These are phyloP conservation scores for Cardamine resedifolia DNA, from an alignment of 345 rosid species.

Conservation along the genomic window DNA sequence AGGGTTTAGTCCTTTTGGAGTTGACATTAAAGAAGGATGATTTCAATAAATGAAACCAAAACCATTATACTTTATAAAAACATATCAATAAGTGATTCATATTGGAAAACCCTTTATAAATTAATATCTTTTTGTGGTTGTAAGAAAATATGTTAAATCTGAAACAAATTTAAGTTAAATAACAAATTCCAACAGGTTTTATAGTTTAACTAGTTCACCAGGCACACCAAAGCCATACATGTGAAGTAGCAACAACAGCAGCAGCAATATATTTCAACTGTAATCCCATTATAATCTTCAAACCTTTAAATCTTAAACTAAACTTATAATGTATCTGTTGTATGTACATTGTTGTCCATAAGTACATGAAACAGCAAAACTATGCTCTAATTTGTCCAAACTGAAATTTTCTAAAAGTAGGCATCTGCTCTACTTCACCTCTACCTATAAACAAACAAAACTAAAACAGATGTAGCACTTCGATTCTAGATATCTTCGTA, in stretches of 20 bases:
- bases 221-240: conserved; percentile 1
- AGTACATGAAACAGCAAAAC: conserved; percentile 25
- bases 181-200: conserved; percentile 17
- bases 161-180: conserved; percentile 15
- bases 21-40: not conserved
- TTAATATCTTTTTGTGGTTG: not conserved
- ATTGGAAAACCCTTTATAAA: not conserved
- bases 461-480: conserved; percentile 10
- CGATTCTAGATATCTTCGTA: not conserved
- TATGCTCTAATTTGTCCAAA: conserved; percentile 15
- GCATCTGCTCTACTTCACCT: conserved; percentile 21
- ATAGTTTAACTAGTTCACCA: conserved; percentile 18
- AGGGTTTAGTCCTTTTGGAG: not conserved
- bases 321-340: conserved; percentile 3
- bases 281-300: conserved; percentile 1
- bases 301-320: conserved; percentile 18
- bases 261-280: conserved; percentile 9
- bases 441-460: conserved; percentile 22
- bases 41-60: not conserved
- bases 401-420: conserved; percentile 23
- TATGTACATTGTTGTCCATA: conserved; percentile 21
- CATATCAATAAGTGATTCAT: not conserved
- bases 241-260: conserved; percentile 22
- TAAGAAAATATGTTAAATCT: not conserved
- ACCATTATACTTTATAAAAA: not conserved